Percentiles rank a stretch among this genome's conserved stretches.
Conservation (phyloP, 2,329 filamentous ascomycete genomes). For the Nemania abortiva region DNA sequence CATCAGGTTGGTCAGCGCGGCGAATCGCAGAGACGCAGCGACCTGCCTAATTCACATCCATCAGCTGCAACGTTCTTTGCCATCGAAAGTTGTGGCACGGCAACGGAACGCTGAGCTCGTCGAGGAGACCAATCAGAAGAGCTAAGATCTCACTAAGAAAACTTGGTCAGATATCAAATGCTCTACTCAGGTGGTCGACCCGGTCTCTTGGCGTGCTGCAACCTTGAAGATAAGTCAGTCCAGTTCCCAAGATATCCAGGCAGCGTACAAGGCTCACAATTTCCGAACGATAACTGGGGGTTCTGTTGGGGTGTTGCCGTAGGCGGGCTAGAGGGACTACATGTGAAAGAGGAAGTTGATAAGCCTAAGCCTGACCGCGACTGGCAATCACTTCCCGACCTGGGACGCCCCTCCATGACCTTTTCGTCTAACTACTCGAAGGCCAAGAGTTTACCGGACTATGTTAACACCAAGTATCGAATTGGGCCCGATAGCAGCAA, state of each 20-base stretch:
- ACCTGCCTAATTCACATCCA: slow-evolving; percentile 39
- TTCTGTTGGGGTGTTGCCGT: slow-evolving; percentile 16
- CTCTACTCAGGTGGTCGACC: slow-evolving; percentile 20
- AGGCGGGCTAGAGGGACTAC: slow-evolving; percentile 25
- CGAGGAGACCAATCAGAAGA: slow-evolving; percentile 31
- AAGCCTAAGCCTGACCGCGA: slow-evolving; percentile 29
- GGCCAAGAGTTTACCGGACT: slow-evolving; percentile 9
- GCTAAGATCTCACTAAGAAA: slow-evolving; percentile 22
- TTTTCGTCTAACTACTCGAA: slow-evolving; percentile 10
- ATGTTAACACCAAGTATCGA: background rate
- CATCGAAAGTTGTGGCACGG: slow-evolving; percentile 32
- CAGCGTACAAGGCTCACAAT: slow-evolving; percentile 21
- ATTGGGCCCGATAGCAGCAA: background rate
- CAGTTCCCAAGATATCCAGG: slow-evolving; percentile 7
- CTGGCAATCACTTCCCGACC: slow-evolving; percentile 38
- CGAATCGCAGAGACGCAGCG: slow-evolving; percentile 21
- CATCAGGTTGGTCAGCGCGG: slow-evolving; percentile 27
- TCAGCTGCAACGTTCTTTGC: slow-evolving; percentile 36
- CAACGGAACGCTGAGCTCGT: slow-evolving; percentile 23
- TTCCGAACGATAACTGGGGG: slow-evolving; percentile 30
- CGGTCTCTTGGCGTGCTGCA: slow-evolving; percentile 27
- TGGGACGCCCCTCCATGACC: slow-evolving; percentile 21
- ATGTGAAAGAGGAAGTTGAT: slow-evolving; percentile 38
- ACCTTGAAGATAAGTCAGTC: slow-evolving; percentile 37
- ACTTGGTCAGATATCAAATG: slow-evolving; percentile 33